Evolutionary conservation across 2,329 filamentous ascomycete genomes (phyloP), one percentile per base, ranked within the genome.

Genomic region (Talaromyces verruculosus): DNA sequence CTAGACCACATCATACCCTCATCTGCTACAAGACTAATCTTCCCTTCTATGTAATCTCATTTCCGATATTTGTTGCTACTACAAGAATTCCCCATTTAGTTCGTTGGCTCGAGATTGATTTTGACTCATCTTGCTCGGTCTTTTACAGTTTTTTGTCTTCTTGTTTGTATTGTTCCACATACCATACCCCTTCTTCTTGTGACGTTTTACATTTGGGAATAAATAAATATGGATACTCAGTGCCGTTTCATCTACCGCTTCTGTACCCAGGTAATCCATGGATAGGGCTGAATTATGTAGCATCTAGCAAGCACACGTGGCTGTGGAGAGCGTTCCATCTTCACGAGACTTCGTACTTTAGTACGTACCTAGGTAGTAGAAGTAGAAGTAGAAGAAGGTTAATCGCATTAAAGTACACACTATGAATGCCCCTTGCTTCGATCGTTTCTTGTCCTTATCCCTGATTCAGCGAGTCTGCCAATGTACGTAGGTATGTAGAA

Each of bases 81-180:
- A 60, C 39, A 30, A 41, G 39, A 47, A 57, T 60, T 68, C 61
- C 51, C 57, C 49, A 57, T 58, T 63, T 55, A 57, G 49, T 62
- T 62, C 30, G 2, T 43, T 64, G 25, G 22, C 19, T 61, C 53
- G 11, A 55, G 37, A 61, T 37, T 71, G 69, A 25, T 25, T 25
- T 25, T 25, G 25, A 25, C 25, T 25, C 25, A 25, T 25, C 25
- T 25, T 25, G 25, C 25, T 25, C 3, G 25, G 25, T 25, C 25
- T 25, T 3, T 25, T 25, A 25, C 25, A 25, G 25, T 25, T 3
- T 25, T 25, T 25, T 25, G 19, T 22, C 41, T 61, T 61, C 22
- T 61, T 47, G 55, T 65, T 30, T 49, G 33, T 51, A 60, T 28
- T 49, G 25, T 25, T 41, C 6, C n/a, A 57, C 30, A 22, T 57